Base-by-base conservation (phyloP, 441 rosid species). In the Sinapis alba region DNA sequence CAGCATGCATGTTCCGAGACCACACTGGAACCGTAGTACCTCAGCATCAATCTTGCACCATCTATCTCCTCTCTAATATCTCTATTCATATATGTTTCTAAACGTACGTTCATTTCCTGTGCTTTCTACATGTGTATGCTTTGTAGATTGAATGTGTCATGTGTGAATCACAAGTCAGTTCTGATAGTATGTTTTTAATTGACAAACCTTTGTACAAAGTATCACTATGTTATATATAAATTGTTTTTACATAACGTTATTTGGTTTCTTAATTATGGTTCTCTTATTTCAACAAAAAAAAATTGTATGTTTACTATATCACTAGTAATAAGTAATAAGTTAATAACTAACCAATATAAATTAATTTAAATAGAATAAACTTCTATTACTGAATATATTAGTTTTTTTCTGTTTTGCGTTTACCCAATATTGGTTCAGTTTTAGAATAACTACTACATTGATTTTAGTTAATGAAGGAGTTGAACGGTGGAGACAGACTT, bases 401-500 rank as follows among this genome's bases (percentile, higher is more conserved):
- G 54, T 47, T 2, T 6, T 50, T 15, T 27, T n/a, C 6, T 59
- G 20, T 59, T n/a, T 59, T 58, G n/a, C 27, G 4, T 27, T 4
- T 7, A n/a, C 20, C 19, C 27, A 15, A 59, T n/a, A 7, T 21
- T 26, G 28, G 18, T 56, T 56, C 3, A 11, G 9, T 58, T 58
- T n/a, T 58, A 3, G 36, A 53, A 47, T 20, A 12, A 16, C 13
- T 56, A 23, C 61, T 24, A 3, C 34, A 57, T 19, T 28, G 12
- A 32, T 62, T 30, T 30, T 30, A 30, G 7, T 62, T 10, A 53
- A 62, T 21, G 26, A 51, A 23, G 51, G 59, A 51, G 7, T 6
- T 23, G 54, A n/a, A n/a, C n/a, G 63, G 27, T 54, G 19, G 65
- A 27, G 77, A 57, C 34, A 38, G 66, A 43, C 59, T 10, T 73